Evolutionary conservation across 2,329 filamentous ascomycete species (phyloP).

Genomic region (Cyphellophora attinorum): DNA sequence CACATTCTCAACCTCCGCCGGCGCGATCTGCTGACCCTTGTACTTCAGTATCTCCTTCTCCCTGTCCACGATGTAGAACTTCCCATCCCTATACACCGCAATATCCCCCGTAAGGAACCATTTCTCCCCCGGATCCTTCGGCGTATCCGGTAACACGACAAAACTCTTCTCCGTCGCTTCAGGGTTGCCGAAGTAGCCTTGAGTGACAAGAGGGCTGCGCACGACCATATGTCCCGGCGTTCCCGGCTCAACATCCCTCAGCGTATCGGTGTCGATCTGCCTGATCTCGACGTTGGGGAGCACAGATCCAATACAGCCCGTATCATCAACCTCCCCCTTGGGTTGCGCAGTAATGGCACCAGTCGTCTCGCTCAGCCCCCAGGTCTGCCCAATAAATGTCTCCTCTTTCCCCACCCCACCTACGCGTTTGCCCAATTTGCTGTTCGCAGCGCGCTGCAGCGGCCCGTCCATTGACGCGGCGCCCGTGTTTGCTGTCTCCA

Average conservation of each 20-base stretch:
- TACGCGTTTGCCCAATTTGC: slow-evolving; percentile 32
- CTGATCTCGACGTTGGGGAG: slow-evolving; percentile 24
- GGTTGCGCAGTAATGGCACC: slow-evolving; percentile 38
- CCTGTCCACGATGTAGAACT: slow-evolving; percentile 75
- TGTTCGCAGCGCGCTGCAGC: slow-evolving; percentile 41
- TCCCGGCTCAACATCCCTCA: slow-evolving; percentile 12
- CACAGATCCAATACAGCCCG: slow-evolving; percentile 34
- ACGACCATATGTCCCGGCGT: slow-evolving; percentile 14
- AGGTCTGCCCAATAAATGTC: slow-evolving; percentile 42
- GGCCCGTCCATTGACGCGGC: slow-evolving; percentile 49
- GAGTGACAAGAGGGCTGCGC: slow-evolving; percentile 12
- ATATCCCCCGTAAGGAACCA: slow-evolving; percentile 26
- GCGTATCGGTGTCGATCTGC: slow-evolving; percentile 13
- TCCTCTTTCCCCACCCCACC: slow-evolving; percentile 17
- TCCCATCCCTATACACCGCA: slow-evolving; percentile 39
- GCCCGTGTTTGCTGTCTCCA: slow-evolving; percentile 41
- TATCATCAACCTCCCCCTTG: slow-evolving; percentile 30
- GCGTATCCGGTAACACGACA: slow-evolving; percentile 7
- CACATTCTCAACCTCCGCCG: slow-evolving; percentile 49
- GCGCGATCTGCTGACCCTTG: slow-evolving; percentile 56
- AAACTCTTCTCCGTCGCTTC: slow-evolving; percentile 20
- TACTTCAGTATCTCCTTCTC: slow-evolving; percentile 50
- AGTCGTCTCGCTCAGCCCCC: slow-evolving; percentile 49
- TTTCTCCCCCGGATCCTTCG: slow-evolving; percentile 16
- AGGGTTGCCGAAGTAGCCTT: slow-evolving; percentile 24